Evolutionary conservation across 2,329 filamentous ascomycete species (phyloP), one percentile per base, ranked within the genome.

Genomic region (Paraconiothyrium sp.): DNA sequence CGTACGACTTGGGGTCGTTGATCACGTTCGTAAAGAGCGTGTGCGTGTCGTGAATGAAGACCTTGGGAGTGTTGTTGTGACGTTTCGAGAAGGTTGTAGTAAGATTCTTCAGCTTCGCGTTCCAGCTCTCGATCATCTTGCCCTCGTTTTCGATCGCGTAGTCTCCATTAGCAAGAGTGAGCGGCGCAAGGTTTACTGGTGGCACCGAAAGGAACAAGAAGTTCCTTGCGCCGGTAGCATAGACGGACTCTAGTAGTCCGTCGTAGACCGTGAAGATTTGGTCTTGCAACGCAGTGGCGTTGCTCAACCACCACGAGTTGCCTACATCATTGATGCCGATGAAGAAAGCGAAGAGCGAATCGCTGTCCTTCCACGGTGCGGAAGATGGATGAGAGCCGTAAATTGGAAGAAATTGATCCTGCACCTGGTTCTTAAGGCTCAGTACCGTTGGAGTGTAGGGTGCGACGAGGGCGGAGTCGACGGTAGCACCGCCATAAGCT

Each of bases 281-380:
- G 10, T 74, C 71, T 57, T 76, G 74, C 4, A 76, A 64, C 13
- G 61, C 60, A 0, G 73, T 75, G 43, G 67, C 67, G 54, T 80
- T 80, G 57, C 75, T 67, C 30, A 73, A 62, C 71, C 75, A 81
- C 76, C 82, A 86, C 10, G 78, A 78, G 67, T 83, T 84, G 14
- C 83, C 83, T 16, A 87, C 79, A 65, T 88, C 85, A 68, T 88
- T 88, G 67, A 87, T 83, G 37, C 85, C 85, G 54, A 87, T 84
- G 77, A 81, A 86, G 54, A 85, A 80, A 5, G 81, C 80, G 62
- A 85, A 84, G 1, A 87, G 78, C 0, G 81, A 79, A 57, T 83
- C 77, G 3, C 65, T 59, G 2, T 78, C 75, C 20, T 72, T 80
- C 84, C 84, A 86, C 1, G 79, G 76, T 5, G 67, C 68, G 3